A percentile compares a stretch with the other conserved stretches of the same genome.
Evolutionary conservation across 2,329 filamentous ascomycete species (phyloP).

Genomic region (Aspergillus amoenus): DNA sequence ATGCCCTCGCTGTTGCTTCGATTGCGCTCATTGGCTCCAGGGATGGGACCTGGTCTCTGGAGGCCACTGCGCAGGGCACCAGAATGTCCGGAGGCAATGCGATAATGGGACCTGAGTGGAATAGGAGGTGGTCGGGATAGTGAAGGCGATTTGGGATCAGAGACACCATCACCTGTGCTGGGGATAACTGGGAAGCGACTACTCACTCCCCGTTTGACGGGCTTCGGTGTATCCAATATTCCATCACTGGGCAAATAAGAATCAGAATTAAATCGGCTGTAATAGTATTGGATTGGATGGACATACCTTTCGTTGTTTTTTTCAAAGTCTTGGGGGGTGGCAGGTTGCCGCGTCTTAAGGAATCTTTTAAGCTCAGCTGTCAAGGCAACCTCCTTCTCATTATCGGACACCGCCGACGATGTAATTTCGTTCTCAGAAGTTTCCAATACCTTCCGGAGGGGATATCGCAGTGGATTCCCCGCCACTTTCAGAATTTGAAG

Average conservation of each 20-base stretch:
- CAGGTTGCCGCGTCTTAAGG: slow-evolving; percentile 49
- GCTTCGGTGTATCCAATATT: slow-evolving; percentile 73
- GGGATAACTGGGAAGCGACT: slow-evolving; percentile 60
- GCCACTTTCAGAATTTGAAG: slow-evolving; percentile 87
- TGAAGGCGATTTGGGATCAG: slow-evolving; percentile 70
- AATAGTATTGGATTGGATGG: background rate
- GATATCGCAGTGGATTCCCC: slow-evolving; percentile 81
- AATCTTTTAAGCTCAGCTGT: slow-evolving; percentile 62
- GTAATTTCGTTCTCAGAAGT: slow-evolving; percentile 65
- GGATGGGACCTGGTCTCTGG: slow-evolving; percentile 68
- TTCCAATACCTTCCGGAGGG: slow-evolving; percentile 68
- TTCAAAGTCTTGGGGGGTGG: slow-evolving; percentile 44
- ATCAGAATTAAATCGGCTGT: slow-evolving; percentile 12
- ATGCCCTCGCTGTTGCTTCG: slow-evolving; percentile 64
- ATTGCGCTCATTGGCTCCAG: slow-evolving; percentile 62
- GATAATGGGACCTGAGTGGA: slow-evolving; percentile 76
- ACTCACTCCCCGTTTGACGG: slow-evolving; percentile 56
- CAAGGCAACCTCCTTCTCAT: slow-evolving; percentile 60
- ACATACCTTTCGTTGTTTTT: slow-evolving; percentile 47
- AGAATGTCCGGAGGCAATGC: slow-evolving; percentile 50
- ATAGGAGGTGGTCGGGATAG: slow-evolving; percentile 70
- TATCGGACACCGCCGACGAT: slow-evolving; percentile 53
- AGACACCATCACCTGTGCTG: slow-evolving; percentile 56
- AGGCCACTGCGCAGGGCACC: slow-evolving; percentile 41
- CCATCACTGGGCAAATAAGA: slow-evolving; percentile 60